Percentiles rank a stretch among this genome's conserved stretches.
Evolutionary conservation across 352 stramenopile genomes (phyloP).

Genomic region (Phytophthora litchii): DNA sequence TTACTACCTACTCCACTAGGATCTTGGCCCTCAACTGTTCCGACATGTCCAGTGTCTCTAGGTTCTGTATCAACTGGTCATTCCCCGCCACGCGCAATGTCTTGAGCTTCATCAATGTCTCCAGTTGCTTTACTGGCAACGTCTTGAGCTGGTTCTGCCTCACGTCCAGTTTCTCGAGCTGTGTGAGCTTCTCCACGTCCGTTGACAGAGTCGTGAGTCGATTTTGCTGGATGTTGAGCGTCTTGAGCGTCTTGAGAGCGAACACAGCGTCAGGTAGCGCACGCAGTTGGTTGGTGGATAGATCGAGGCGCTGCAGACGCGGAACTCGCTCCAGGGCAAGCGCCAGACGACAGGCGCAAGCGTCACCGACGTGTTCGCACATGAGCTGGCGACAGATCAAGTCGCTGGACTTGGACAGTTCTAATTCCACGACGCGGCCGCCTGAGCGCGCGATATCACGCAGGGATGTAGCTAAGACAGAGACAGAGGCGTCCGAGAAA

Average conservation of each 20-base stretch:
- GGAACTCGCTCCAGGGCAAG: conserved; percentile 79
- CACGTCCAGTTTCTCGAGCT: conserved; percentile 70
- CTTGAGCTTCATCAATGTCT: conserved; percentile 42
- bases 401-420: conserved; percentile 82
- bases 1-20: conserved; percentile 25
- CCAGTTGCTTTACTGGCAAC: conserved; percentile 50
- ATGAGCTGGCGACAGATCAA: conserved; percentile 92
- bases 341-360: conserved; percentile 86
- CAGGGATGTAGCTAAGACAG: conserved; percentile 40
- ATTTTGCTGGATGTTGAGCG: conserved; percentile 77
- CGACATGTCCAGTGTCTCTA: conserved; percentile 23
- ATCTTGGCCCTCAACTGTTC: conserved; percentile 45
- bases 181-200: conserved; percentile 48
- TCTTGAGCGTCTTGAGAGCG: conserved; percentile 55
- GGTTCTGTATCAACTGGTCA: conserved; percentile 25
- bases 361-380: conserved; percentile 89
- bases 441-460: conserved; percentile 72
- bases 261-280: conserved; percentile 84
- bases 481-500: conserved; percentile 5
- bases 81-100: conserved; percentile 59
- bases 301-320: conserved; percentile 65
- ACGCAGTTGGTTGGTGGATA: conserved; percentile 79
- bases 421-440: conserved; percentile 53
- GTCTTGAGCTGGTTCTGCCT: conserved; percentile 53
- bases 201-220: conserved; percentile 52